Evolutionary conservation across 257 asterid genomes (phyloP).

Genomic region (Plectranthus barbatus): DNA sequence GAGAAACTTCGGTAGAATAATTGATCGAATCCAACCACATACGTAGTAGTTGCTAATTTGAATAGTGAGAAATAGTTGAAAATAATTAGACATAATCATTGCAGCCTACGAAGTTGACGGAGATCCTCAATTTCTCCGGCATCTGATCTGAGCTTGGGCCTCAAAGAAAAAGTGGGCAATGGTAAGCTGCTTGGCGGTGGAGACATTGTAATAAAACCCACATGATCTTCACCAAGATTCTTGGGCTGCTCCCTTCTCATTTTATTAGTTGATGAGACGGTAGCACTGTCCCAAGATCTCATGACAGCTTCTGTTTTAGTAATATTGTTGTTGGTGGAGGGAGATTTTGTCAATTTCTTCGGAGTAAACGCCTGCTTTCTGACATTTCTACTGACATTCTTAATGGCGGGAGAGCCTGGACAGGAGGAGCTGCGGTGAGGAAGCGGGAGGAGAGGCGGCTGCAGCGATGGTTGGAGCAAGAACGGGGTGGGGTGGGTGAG

Average conservation of each 20-base stretch:
- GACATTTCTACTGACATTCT: not conserved
- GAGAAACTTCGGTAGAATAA: too few species aligned
- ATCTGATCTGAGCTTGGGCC: slow-evolving; percentile 44
- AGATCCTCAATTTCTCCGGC: slow-evolving; percentile 46
- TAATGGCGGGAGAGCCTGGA: slow-evolving; percentile 13
- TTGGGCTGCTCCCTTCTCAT: too few species aligned
- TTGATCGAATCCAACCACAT: too few species aligned
- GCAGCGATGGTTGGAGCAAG: slow-evolving; percentile 18
- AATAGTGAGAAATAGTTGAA: too few species aligned
- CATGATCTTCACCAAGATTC: not conserved
- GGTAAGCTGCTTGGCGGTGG: slow-evolving; percentile 96
- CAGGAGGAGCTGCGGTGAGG: slow-evolving; percentile 11
- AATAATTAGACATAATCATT: not conserved
- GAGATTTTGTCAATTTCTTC: not conserved
- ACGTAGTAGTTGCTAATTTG: not conserved
- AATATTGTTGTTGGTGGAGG: slow-evolving; percentile 20
- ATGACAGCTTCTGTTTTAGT: slow-evolving; percentile 21
- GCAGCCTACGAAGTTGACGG: slow-evolving; percentile 39
- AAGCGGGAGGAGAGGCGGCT: slow-evolving; percentile 41
- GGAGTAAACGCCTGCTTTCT: too few species aligned
- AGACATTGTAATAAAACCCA: slow-evolving; percentile 25
- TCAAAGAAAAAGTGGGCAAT: slow-evolving; percentile 64
- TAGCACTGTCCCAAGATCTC: not conserved
- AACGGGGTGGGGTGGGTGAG: slow-evolving; percentile 23
- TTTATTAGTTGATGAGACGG: not conserved